These are phyloP conservation scores for Trametes pubescens DNA, from an alignment of 1,284 basidiomycete species.

Conservation along the genomic window DNA sequence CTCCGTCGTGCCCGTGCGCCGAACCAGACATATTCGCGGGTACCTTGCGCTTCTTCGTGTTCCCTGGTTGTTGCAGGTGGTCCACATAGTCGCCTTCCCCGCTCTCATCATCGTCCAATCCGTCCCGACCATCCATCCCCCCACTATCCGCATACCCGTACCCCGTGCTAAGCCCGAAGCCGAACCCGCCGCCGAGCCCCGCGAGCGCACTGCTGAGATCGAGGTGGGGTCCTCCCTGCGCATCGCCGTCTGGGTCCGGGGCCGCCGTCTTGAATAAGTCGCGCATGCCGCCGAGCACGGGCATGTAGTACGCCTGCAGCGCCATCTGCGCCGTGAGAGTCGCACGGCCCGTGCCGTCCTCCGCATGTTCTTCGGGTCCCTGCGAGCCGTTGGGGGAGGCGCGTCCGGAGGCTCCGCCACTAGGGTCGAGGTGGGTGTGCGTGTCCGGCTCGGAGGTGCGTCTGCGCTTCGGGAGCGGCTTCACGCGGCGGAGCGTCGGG, in stretches of 20 bases:
- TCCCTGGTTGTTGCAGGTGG: slow-evolving; percentile 76
- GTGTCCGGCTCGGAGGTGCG: slow-evolving; percentile 51
- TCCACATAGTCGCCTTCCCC: slow-evolving; percentile 68
- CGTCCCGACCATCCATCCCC: slow-evolving; percentile 34
- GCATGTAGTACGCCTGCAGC: slow-evolving; percentile 68
- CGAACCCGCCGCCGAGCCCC: slow-evolving; percentile 17
- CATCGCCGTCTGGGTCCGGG: slow-evolving; percentile 16
- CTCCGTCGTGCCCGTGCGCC: slow-evolving; percentile 48
- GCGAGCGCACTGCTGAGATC: slow-evolving; percentile 37
- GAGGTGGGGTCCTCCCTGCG: slow-evolving; percentile 33
- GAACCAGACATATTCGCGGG: slow-evolving; percentile 58
- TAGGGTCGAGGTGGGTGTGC: slow-evolving; percentile 29
- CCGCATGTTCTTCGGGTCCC: background rate
- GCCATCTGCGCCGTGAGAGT: slow-evolving; percentile 57
- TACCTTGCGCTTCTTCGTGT: slow-evolving; percentile 87
- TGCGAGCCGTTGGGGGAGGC: slow-evolving; percentile 39
- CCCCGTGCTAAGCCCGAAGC: slow-evolving; percentile 5
- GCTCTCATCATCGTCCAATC: slow-evolving; percentile 56
- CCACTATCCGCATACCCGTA: slow-evolving; percentile 19
- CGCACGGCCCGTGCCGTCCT: slow-evolving; percentile 4
- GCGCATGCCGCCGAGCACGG: slow-evolving; percentile 57
- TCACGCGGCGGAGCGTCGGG: slow-evolving; percentile 66
- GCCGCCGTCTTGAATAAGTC: slow-evolving; percentile 46
- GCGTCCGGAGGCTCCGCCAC: slow-evolving; percentile 16
- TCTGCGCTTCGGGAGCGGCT: slow-evolving; percentile 79